Evolutionary conservation across 148 eudicot genomes (phyloP), one percentile per base, ranked within the genome.

Genomic region (Salicornia ramosissima): DNA sequence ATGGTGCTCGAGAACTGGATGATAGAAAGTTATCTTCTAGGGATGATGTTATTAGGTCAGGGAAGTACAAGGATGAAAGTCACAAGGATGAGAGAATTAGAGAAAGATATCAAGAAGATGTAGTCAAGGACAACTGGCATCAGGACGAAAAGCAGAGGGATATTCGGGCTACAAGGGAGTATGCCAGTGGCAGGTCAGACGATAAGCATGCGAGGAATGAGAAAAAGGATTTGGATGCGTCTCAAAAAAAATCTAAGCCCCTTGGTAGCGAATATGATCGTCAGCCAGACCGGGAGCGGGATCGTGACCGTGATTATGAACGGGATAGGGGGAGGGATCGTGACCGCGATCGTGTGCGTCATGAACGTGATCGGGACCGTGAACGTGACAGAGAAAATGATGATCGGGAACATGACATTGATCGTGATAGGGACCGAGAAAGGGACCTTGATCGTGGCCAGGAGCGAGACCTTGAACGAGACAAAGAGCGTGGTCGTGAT

Each of bases 151-250:
- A 85, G 70, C 80, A 72, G 69, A 79, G 85, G 79, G 96, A 89
- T 57, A 86, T 74, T 18, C 80, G 77, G 30, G 47, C 71, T 65
- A 49, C 87, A 45, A 83, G 84, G 67, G 90, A 88, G 58, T 80
- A 71, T 30, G 47, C 76, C 26, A 76, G 80, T 71, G 86, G 75
- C 50, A 85, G 80, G 80, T 84, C 83, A 60, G 92, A 86, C 53
- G 78, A 69, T 63, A 90, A 88, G 83, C 81, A 82, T 78, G 54
- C 56, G 49, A 83, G 88, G 77, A 88, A 78, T 77, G 93, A 92
- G 60, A 79, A 77, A 43, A 80, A 77, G 71, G 84, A 79, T 70
- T 52, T 80, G 64, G 91, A 83, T 57, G 60, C 58, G 49, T 80
- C 81, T 74, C 75, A 72, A 46, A 86, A 76, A 80, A 92, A 86